Conservation (phyloP, 2,329 filamentous ascomycete genomes). For the Cytospora leucostoma region DNA sequence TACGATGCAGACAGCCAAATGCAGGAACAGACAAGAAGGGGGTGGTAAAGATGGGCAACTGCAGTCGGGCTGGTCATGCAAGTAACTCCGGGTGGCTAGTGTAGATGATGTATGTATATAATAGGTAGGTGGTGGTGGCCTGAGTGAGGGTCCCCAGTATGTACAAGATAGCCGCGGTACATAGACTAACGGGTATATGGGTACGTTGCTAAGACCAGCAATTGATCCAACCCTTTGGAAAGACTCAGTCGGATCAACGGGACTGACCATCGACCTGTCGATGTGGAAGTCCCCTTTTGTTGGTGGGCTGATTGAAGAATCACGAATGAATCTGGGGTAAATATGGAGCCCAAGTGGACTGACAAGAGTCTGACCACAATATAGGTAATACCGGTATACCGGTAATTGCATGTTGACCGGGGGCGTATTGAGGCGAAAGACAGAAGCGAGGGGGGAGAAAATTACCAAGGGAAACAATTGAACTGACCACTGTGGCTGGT, state of each 20-base stretch:
- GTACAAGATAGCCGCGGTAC: slow-evolving; percentile 11
- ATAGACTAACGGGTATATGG: slow-evolving; percentile 3
- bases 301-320: slow-evolving; percentile 22
- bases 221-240: not conserved
- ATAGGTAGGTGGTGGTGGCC: slow-evolving; percentile 2
- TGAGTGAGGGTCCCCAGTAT: slow-evolving; percentile 11
- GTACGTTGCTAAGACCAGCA: not conserved
- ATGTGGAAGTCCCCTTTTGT: slow-evolving; percentile 21
- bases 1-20: slow-evolving; percentile 16
- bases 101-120: not conserved
- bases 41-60: slow-evolving; percentile 3
- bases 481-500: slow-evolving; percentile 25
- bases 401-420: too few species aligned
- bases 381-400: too few species aligned
- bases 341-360: slow-evolving; percentile 24
- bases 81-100: not conserved
- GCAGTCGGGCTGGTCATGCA: slow-evolving; percentile 9
- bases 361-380: not conserved
- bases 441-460: not conserved
- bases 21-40: slow-evolving; percentile 16
- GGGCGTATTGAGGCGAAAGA: not conserved
- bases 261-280: not conserved
- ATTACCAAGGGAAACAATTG: slow-evolving; percentile 1
- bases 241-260: slow-evolving; percentile 16
- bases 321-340: slow-evolving; percentile 27